phyloP scores from a whole-genome alignment of 1,284 basidiomycete species.

The Lignosus rhinocerotis region DNA sequence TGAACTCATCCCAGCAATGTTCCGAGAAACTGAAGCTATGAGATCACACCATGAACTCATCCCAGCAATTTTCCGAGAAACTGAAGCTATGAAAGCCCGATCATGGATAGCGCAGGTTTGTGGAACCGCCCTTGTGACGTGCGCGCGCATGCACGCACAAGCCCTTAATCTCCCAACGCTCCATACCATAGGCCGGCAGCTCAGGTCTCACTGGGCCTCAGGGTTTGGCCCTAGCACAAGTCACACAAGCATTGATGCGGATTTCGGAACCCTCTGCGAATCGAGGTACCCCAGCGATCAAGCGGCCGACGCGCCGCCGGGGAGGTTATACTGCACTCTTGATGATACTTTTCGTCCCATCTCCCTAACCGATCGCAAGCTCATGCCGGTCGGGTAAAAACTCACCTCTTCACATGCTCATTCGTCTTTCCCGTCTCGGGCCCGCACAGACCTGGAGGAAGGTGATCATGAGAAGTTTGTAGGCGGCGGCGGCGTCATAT shows the following conservation, averaged over 20 bases:
- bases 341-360: slow-evolving; percentile 1
- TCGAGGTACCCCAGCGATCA: neutral
- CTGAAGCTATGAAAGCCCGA: neutral
- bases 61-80: neutral
- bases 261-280: neutral
- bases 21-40: neutral
- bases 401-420: neutral
- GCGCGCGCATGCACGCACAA: neutral
- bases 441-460: neutral
- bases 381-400: neutral
- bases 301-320: neutral
- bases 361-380: neutral
- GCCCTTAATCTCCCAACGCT: neutral
- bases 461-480: neutral
- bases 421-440: neutral
- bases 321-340: neutral
- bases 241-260: neutral
- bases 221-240: neutral
- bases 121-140: neutral
- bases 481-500: neutral
- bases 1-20: slow-evolving; percentile 1
- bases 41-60: neutral
- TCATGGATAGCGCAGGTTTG: neutral
- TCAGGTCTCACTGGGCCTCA: neutral
- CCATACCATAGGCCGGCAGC: too few species aligned